Conservation (phyloP, 805 yeast genomes). For the Komagataella phaffii region DNA sequence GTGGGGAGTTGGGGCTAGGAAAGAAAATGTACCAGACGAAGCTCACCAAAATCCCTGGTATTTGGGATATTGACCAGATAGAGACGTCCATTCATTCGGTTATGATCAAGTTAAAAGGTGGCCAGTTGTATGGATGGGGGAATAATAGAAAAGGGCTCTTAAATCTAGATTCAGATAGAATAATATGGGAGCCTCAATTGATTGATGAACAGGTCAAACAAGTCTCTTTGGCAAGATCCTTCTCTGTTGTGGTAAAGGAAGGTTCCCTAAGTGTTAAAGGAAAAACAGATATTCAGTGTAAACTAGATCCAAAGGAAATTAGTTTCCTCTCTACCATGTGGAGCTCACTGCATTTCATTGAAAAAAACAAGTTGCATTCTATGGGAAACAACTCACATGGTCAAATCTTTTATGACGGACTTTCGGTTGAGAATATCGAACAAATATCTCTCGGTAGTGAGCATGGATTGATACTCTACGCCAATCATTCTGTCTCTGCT, state of each 20-base stretch:
- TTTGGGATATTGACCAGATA: constrained; percentile 3
- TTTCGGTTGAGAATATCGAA: constrained; percentile 2
- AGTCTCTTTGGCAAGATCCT: constrained; percentile 43
- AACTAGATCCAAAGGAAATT: neutral
- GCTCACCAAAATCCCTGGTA: neutral
- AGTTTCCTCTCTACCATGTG: constrained; percentile 37
- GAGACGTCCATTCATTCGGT: constrained; percentile 33
- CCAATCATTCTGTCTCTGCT: constrained; percentile 28
- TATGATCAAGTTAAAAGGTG: constrained; percentile 23
- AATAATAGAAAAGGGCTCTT: constrained; percentile 50
- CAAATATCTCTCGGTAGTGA: constrained; percentile 63
- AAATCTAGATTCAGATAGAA: neutral
- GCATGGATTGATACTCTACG: constrained; percentile 48
- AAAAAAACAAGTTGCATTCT: constrained; percentile 22
- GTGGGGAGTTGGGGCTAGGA: constrained; percentile 65
- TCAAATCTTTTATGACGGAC: constrained; percentile 31
- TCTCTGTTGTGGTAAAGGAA: constrained; percentile 23
- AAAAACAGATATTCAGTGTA: constrained; percentile 13
- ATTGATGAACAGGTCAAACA: constrained; percentile 6
- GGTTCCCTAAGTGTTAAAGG: constrained; percentile 16
- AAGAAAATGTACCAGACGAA: constrained; percentile 6
- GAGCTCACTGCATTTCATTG: constrained; percentile 55
- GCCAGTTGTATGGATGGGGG: constrained; percentile 54
- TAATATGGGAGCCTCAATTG: neutral
- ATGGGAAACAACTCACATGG: constrained; percentile 70